Evolutionary conservation across 1,284 basidiomycete species (phyloP).

Genomic region (Rhizopogon parksii): DNA sequence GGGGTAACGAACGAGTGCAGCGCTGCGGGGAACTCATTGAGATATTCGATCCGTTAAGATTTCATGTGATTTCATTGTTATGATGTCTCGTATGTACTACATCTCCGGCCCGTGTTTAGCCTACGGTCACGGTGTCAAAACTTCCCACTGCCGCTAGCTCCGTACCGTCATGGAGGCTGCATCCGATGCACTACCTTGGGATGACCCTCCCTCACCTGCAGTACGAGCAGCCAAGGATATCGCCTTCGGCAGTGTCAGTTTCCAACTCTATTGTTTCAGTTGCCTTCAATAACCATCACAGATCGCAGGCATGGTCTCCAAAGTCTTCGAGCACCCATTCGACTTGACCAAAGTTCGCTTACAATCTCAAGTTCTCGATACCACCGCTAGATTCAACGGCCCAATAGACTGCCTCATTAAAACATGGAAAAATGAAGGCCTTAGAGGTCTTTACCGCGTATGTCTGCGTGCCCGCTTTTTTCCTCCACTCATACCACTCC

Average conservation of each 20-base stretch:
- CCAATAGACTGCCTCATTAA: conserved; percentile 80
- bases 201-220: conserved; percentile 19
- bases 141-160: too few relatives aligned
- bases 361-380: conserved; percentile 78
- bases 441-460: conserved; percentile 82
- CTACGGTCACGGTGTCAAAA: too few relatives aligned
- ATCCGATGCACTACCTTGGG: conserved; percentile 20
- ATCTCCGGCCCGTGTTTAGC: too few relatives aligned
- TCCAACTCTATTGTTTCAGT: not conserved
- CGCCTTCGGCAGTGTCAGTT: conserved; percentile 44
- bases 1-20: too few relatives aligned
- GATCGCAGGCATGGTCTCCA: conserved; percentile 69
- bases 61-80: not conserved
- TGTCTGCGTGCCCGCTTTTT: conserved; percentile 22
- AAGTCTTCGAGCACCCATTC: conserved; percentile 69
- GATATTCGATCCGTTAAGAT: too few relatives aligned
- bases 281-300: conserved; percentile 19
- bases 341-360: conserved; percentile 80
- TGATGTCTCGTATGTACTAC: too few relatives aligned
- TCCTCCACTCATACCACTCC: not conserved
- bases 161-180: conserved; percentile 13
- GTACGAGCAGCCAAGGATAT: conserved; percentile 39
- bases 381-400: conserved; percentile 67
- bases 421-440: conserved; percentile 76
- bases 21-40: too few relatives aligned